Conservation (phyloP, 148 eudicot genomes). For the Vaccinium darrowii region DNA sequence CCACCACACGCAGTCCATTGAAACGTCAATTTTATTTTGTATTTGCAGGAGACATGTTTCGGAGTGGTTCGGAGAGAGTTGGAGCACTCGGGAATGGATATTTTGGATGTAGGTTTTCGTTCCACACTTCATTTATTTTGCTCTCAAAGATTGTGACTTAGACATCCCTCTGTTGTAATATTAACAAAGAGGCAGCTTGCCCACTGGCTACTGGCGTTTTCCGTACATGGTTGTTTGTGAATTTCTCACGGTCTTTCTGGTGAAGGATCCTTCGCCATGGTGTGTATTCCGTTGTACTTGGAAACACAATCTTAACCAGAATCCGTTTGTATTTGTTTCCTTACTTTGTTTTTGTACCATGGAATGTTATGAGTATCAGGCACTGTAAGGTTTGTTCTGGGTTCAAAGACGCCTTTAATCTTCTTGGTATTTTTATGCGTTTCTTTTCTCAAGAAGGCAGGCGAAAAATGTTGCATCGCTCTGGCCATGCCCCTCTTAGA, state of each 20-base stretch:
- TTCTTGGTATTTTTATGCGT: neutral
- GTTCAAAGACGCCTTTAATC: neutral
- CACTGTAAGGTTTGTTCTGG: neutral
- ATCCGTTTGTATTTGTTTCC: neutral
- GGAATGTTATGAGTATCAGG: neutral
- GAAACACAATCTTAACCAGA: neutral
- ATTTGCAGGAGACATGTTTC: slow-evolving; percentile 76
- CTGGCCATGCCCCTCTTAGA: neutral
- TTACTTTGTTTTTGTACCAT: neutral
- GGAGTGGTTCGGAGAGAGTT: slow-evolving; percentile 69
- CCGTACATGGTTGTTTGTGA: neutral
- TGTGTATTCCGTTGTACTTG: neutral
- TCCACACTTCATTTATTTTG: neutral
- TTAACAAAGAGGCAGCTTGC: neutral
- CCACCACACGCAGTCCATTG: neutral
- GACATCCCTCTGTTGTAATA: neutral
- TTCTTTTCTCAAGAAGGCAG: neutral
- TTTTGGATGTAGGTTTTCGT: slow-evolving; percentile 40
- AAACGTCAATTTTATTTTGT: neutral
- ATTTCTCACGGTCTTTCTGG: neutral
- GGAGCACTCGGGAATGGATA: slow-evolving; percentile 54
- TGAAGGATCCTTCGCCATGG: neutral
- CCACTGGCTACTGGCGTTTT: neutral
- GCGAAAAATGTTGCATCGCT: neutral
- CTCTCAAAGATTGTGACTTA: neutral